Base-by-base conservation (phyloP, 805 yeast species). In the Scheffersomyces ergatensis region DNA sequence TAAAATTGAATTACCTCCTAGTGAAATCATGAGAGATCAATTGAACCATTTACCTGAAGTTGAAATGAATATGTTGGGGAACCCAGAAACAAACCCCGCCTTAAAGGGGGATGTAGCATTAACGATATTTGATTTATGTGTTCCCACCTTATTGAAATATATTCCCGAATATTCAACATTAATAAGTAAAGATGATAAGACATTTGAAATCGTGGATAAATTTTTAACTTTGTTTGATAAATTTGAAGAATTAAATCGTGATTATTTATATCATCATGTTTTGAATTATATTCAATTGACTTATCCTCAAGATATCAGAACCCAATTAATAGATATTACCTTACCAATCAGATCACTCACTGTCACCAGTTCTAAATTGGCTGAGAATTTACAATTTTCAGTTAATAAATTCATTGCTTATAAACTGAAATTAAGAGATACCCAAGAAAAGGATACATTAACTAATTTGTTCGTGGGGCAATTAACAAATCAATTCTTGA, bases 41-140 rank as follows among this genome's bases (percentile, higher is more conserved):
- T 70, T 90, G 55, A 80, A 82, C 42, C 76, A 77, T 38, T 72
- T 90, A 46, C 97, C 97, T 0, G 97, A 89, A 48, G 86, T 89
- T 24, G 93, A 89, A 56, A 74, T 88, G 70, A 83, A 81, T 53
- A 82, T 88, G 74, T 70, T 90, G 49, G 97, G 97, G 19, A 81
- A 82, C 46, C 82, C 84, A n/a, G 95, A 87, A 36, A 78, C 88
- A 19, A 92, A 48, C 80, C 82, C 69, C 80, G 92, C 69, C 64
- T 81, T 54, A 81, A 82, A 42, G 67, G 82, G 66, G 62, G 80
- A 53, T 45, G 69, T 70, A 23, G 74, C 72, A n/a, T 62, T 70
- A 42, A 62, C 74, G 1, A 55, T 68, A 5, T 70, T 62, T 53
- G 63, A 63, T 54, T 46, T 63, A 50, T 49, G 72, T 54, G 48